Percentiles rank a stretch among this genome's conserved stretches.
These are phyloP conservation scores for Oryza officinalis DNA, from an alignment of 176 grass and related monocot genomes.

Conservation along the genomic window DNA sequence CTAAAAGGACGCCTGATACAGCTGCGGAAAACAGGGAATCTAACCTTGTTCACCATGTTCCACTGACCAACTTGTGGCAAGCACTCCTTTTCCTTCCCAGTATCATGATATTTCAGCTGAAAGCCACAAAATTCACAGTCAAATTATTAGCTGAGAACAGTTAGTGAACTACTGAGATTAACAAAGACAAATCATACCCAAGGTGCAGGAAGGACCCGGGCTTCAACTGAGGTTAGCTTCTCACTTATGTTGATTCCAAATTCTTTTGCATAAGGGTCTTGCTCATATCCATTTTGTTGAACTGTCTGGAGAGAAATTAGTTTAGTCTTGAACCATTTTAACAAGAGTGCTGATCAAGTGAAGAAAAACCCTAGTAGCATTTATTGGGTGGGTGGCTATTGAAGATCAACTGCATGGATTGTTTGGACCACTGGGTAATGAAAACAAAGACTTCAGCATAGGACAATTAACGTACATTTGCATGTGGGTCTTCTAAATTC, in stretches of 20 bases:
- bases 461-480: constrained; percentile 2
- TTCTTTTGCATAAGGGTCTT: constrained; percentile 99
- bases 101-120: constrained; percentile 94
- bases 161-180: background rate
- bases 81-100: constrained; percentile 98
- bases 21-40: background rate
- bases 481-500: background rate
- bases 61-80: constrained; percentile 98
- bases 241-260: constrained; percentile 98
- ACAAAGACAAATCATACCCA: constrained; percentile 58
- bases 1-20: background rate
- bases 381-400: background rate
- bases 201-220: constrained; percentile 95
- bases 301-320: constrained; percentile 72
- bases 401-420: constrained; percentile 26
- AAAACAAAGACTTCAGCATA: constrained; percentile 25
- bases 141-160: constrained; percentile 15
- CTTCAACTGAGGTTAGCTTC: constrained; percentile 94
- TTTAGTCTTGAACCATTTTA: constrained; percentile 19
- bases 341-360: background rate
- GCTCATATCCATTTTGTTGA: constrained; percentile 90
- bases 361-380: constrained; percentile 28
- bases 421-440: constrained; percentile 39
- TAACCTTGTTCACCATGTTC: constrained; percentile 99
- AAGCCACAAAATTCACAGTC: constrained; percentile 16